Evolutionary conservation across 148 eudicot species (phyloP).

Genomic region (Gaultheria prostrata): DNA sequence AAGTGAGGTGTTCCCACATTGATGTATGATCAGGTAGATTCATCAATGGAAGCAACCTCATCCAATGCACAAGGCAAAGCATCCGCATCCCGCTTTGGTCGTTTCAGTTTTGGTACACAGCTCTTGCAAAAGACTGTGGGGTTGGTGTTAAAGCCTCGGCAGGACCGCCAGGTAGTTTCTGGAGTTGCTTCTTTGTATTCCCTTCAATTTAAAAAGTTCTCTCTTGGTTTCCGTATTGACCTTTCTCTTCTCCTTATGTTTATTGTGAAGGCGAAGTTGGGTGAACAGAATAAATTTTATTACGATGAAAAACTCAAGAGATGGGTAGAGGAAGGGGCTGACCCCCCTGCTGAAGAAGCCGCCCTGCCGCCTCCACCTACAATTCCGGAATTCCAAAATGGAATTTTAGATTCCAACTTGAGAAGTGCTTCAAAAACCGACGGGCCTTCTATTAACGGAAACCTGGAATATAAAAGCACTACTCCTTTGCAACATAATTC

Average conservation of each 20-base stretch:
- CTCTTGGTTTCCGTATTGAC: background rate
- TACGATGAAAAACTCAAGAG: conserved; percentile 83
- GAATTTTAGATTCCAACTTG: conserved; percentile 44
- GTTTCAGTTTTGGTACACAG: conserved; percentile 67
- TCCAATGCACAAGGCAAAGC: conserved; percentile 50
- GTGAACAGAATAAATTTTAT: conserved; percentile 73
- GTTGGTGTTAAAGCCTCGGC: conserved; percentile 61
- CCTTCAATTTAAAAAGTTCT: background rate
- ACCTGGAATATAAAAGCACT: conserved; percentile 42
- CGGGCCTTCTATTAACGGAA: conserved; percentile 35
- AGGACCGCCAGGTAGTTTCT: conserved; percentile 61
- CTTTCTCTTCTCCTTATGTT: background rate
- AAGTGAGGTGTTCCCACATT: conserved; percentile 13
- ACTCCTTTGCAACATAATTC: conserved; percentile 38
- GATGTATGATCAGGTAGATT: conserved; percentile 40
- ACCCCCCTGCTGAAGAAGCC: conserved; percentile 64
- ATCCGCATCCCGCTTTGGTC: conserved; percentile 66
- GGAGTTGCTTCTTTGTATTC: background rate
- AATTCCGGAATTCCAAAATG: conserved; percentile 51
- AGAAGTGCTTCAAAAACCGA: conserved; percentile 40
- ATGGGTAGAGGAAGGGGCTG: conserved; percentile 95
- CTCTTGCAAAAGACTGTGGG: conserved; percentile 79
- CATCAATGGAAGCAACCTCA: conserved; percentile 53
- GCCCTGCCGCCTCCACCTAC: conserved; percentile 81
- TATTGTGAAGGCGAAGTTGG: conserved; percentile 68